phyloP scores from a whole-genome alignment of 805 yeast genomes.

The Candida silvicultrix region DNA sequence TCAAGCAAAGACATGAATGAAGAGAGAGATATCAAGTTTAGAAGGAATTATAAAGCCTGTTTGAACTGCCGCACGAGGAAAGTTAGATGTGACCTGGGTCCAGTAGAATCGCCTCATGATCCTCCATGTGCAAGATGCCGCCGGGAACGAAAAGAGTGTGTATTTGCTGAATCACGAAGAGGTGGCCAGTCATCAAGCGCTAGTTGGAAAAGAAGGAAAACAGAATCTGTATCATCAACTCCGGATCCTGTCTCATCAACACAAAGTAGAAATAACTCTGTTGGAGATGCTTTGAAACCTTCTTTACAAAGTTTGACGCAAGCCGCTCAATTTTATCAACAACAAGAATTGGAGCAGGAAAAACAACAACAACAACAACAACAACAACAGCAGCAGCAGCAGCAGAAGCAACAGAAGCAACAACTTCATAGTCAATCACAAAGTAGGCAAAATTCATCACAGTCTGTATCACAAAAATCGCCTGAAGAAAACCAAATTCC shows the following conservation, averaged over 20 bases:
- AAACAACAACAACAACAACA: neutral
- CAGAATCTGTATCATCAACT: neutral
- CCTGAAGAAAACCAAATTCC: neutral
- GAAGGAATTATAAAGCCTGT: slow-evolving; percentile 77
- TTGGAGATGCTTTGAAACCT: neutral
- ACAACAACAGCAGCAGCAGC: neutral
- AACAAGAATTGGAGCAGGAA: neutral
- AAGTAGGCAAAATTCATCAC: neutral
- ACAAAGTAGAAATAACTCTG: neutral
- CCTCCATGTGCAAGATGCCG: slow-evolving; percentile 86
- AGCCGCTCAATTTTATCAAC: neutral
- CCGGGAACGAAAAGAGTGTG: slow-evolving; percentile 78
- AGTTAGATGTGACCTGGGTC: slow-evolving; percentile 82
- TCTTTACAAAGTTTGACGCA: neutral
- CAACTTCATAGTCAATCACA: neutral
- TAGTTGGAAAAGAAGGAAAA: slow-evolving; percentile 17
- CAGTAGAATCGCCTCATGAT: slow-evolving; percentile 59
- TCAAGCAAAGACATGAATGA: neutral
- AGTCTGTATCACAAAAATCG: neutral
- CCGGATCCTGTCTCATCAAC: neutral
- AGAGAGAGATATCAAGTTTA: slow-evolving; percentile 30
- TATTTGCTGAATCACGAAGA: slow-evolving; percentile 53
- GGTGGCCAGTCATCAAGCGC: slow-evolving; percentile 32
- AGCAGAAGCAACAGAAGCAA: neutral
- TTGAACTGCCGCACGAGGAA: slow-evolving; percentile 79